Conservation (phyloP, 805 yeast genomes). For the Schizosaccharomyces japonicus region DNA sequence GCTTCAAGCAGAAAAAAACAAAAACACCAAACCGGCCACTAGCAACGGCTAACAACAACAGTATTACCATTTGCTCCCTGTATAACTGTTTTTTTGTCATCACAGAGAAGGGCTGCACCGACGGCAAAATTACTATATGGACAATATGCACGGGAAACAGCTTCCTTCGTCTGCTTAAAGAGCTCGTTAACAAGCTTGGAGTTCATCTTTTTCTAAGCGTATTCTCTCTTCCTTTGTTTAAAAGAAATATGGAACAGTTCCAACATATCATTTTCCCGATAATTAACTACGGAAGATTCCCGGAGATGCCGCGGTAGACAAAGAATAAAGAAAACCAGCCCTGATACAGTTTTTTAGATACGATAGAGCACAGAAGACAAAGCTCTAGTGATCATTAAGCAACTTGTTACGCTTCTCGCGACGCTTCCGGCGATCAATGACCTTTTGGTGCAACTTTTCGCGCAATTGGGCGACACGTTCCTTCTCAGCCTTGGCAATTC, state of each 20-base stretch:
- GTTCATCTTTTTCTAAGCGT: not conserved
- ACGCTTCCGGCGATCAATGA: slow-evolving; percentile 68
- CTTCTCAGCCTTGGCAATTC: slow-evolving; percentile 50
- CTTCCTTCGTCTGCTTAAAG: not conserved
- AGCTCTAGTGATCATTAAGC: slow-evolving; percentile 74
- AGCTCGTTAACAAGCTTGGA: not conserved
- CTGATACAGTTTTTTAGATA: no score
- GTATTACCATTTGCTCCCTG: not conserved
- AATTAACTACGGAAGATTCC: no score
- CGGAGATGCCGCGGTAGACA: no score
- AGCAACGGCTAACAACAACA: no score
- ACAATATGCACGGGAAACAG: not conserved
- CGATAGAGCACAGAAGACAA: no score
- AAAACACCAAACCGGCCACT: no score
- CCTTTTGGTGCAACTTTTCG: slow-evolving; percentile 72
- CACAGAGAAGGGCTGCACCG: not conserved
- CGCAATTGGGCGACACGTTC: slow-evolving; percentile 72
- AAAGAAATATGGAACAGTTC: no score
- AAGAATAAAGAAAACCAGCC: no score
- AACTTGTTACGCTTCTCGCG: slow-evolving; percentile 87
- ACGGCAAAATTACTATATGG: not conserved
- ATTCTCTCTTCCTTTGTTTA: not conserved
- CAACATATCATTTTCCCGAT: no score
- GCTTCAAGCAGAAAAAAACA: no score
- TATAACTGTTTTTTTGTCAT: not conserved